Evolutionary conservation across 441 rosid genomes (phyloP).

Genomic region (Eruca vesicaria): DNA sequence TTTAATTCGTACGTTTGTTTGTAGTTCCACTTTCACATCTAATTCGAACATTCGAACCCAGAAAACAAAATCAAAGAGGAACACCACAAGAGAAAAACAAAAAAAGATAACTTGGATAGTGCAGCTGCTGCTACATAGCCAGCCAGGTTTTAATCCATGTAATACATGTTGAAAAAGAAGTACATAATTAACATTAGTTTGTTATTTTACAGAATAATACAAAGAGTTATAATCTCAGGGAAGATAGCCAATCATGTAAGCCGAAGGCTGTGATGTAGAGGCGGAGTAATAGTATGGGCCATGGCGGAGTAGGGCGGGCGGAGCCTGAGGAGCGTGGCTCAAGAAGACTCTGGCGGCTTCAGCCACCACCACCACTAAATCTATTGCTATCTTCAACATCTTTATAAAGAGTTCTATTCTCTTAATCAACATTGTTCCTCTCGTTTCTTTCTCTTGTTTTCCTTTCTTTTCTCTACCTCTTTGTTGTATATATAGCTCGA

Average conservation of each 20-base stretch:
- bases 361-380: conserved; percentile 20
- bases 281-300: conserved; percentile 1
- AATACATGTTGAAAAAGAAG: neutral
- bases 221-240: conserved; percentile 8
- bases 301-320: conserved; percentile 9
- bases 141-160: neutral
- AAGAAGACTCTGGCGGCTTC: conserved; percentile 22
- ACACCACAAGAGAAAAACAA: neutral
- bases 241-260: conserved; percentile 18
- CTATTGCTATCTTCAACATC: conserved; percentile 20
- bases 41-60: neutral
- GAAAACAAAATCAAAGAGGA: neutral
- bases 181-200: neutral
- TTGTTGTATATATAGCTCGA: neutral
- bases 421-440: conserved; percentile 15
- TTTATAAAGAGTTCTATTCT: conserved; percentile 27
- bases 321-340: conserved; percentile 9
- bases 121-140: neutral
- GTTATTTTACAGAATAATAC: neutral
- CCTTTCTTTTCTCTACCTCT: neutral
- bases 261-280: neutral
- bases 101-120: neutral
- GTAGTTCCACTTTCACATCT: too few species aligned
- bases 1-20: too few species aligned
- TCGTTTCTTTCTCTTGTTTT: neutral